Base-by-base conservation (phyloP, 2,329 filamentous ascomycete genomes). In the Xylariaceae sp. region DNA sequence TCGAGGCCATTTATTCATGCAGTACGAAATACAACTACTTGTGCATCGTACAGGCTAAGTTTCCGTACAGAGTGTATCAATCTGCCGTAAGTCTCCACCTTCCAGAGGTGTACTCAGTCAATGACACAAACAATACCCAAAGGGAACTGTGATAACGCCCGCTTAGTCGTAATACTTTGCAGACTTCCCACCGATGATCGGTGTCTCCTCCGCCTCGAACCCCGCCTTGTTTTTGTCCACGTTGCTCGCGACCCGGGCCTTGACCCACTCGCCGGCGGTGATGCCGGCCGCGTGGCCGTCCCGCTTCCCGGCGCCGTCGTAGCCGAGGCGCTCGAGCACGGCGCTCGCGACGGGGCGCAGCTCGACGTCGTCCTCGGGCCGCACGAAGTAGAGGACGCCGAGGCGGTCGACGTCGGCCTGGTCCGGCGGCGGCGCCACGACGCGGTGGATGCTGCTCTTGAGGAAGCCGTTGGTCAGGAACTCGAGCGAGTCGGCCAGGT, bases 401-500 rank as follows among this genome's bases (percentile, higher is more conserved):
- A 70, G 55, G 0, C 70, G 59, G 34, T 70, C 64, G 10, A 65
- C 44, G 18, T 64, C 50, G 13, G 60, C 49, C 44, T 67, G 64
- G 37, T 68, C 64, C 0, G 55, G 49, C 0, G 64, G 64, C 2
- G 64, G 64, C 0, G 53, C 58, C 1, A 64, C 57, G 2, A 66
- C 63, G 11, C 64, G 55, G 35, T 68, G 64, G 15, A 65, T 57
- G 35, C 59, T 63, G 39, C 58, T 63, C 49, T 62, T 65, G 2
- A 67, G 43, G 38, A 66, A 65, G 2, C 66, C 62, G 23, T 59
- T 54, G 5, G 67, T 69, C 21, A 70, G 53, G 24, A 68, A 66
- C 12, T 67, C 60, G 34, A 73, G 52, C 3, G 64, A 59, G 50
- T 73, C 69, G 10, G 64, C 68, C 1, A 66, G 61, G 40, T 73